Conservation (phyloP, 2,329 filamentous ascomycete species). For the Lasiodiplodia citricola region DNA sequence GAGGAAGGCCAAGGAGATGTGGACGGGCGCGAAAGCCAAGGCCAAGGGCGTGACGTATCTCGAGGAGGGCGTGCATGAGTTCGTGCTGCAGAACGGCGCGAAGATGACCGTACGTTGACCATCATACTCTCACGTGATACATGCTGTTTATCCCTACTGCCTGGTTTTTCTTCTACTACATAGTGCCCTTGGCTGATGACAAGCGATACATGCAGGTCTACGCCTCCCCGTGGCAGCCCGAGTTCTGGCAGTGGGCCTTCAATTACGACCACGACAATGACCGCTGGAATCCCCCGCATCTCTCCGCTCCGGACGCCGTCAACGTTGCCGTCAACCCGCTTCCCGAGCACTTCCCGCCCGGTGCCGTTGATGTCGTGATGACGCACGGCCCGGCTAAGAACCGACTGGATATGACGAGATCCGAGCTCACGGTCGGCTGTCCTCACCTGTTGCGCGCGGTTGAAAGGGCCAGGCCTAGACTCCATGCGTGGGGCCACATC, state of each 20-base stretch:
- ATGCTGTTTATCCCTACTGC: background rate
- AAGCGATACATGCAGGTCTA: slow-evolving; percentile 48
- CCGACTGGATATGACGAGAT: slow-evolving; percentile 52
- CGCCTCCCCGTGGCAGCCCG: slow-evolving; percentile 60
- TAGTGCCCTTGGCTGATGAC: background rate
- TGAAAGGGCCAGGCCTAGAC: slow-evolving; percentile 54
- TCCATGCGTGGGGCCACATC: slow-evolving; percentile 70
- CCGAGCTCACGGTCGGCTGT: slow-evolving; percentile 57
- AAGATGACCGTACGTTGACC: slow-evolving; percentile 45
- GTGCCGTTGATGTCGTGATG: slow-evolving; percentile 61
- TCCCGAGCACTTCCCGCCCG: slow-evolving; percentile 44
- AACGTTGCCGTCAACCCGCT: slow-evolving; percentile 32
- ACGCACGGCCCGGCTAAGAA: slow-evolving; percentile 65
- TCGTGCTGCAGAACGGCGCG: slow-evolving; percentile 56
- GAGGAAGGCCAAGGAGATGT: slow-evolving; percentile 45
- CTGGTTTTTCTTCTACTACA: no score
- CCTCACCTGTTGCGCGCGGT: slow-evolving; percentile 59
- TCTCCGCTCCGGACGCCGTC: slow-evolving; percentile 33
- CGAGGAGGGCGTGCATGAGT: slow-evolving; percentile 58
- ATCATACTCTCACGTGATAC: background rate
- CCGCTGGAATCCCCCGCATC: slow-evolving; percentile 54
- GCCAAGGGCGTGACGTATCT: slow-evolving; percentile 58
- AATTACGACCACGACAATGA: slow-evolving; percentile 57
- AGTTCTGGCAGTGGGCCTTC: slow-evolving; percentile 63
- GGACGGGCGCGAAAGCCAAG: slow-evolving; percentile 51